Percentiles rank a stretch among this genome's conserved stretches.
Conservation (phyloP, 345 rosid genomes). For the Corchorus olitorius region DNA sequence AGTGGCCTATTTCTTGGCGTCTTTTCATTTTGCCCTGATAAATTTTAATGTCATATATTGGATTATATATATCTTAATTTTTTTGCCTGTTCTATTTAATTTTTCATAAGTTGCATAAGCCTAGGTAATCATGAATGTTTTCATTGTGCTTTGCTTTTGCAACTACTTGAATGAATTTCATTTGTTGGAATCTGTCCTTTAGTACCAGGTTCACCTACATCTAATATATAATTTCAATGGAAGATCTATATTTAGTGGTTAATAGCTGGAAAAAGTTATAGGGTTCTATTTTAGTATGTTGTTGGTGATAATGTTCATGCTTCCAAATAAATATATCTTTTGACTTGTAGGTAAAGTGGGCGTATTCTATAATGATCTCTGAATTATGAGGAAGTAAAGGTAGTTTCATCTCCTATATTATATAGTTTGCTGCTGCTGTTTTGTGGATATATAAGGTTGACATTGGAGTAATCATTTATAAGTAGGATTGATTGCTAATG, state of each 20-base stretch:
- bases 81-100: neutral
- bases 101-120: neutral
- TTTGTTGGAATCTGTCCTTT: constrained; percentile 7
- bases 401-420: constrained; percentile 71
- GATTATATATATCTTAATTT: neutral
- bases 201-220: constrained; percentile 14
- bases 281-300: constrained; percentile 45
- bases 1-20: neutral
- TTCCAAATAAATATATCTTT: constrained; percentile 91
- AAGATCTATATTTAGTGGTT: constrained; percentile 21
- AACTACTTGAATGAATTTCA: neutral
- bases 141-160: neutral
- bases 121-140: neutral
- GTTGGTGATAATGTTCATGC: constrained; percentile 64
- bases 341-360: constrained; percentile 99
- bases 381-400: constrained; percentile 98
- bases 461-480: neutral
- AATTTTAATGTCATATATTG: neutral
- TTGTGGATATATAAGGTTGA: constrained; percentile 18
- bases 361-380: constrained; percentile 96
- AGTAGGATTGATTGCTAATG: constrained; percentile 2
- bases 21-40: neutral
- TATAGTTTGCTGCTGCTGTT: constrained; percentile 36
- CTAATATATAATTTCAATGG: constrained; percentile 21
- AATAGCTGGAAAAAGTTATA: constrained; percentile 36